Evolutionary conservation across 148 eudicot species (phyloP).

Genomic region (Rhododendron griersonianum): DNA sequence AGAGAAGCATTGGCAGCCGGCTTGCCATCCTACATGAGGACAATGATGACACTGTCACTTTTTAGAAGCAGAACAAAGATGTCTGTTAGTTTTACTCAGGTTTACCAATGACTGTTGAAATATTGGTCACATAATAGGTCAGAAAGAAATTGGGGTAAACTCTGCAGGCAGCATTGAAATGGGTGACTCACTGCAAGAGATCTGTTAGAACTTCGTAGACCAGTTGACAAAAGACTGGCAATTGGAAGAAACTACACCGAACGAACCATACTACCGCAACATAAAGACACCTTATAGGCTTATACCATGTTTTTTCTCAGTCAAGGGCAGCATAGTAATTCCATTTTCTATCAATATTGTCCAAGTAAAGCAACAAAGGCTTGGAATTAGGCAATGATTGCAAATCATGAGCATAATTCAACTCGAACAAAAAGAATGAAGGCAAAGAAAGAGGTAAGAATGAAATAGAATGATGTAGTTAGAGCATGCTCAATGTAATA

Average conservation of each 20-base stretch:
- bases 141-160: background rate
- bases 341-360: background rate
- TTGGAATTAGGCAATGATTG: background rate
- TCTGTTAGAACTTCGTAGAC: background rate
- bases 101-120: background rate
- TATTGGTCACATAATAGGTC: background rate
- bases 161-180: background rate
- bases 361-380: background rate
- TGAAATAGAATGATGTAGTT: background rate
- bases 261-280: background rate
- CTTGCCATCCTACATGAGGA: constrained; percentile 58
- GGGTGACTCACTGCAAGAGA: background rate
- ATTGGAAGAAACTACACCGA: constrained; percentile 2
- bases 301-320: background rate
- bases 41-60: constrained; percentile 1
- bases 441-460: background rate
- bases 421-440: background rate
- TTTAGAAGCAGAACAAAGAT: background rate
- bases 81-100: background rate
- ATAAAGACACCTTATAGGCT: background rate
- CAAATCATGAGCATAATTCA: background rate
- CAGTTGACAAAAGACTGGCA: background rate
- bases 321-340: background rate
- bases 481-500: too few relatives aligned
- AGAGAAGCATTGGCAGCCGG: constrained; percentile 63